A percentile compares a stretch with the other conserved stretches of the same genome.
phyloP scores from a whole-genome alignment of 2,329 filamentous ascomycete species.

The Periconia macrospinosa region DNA sequence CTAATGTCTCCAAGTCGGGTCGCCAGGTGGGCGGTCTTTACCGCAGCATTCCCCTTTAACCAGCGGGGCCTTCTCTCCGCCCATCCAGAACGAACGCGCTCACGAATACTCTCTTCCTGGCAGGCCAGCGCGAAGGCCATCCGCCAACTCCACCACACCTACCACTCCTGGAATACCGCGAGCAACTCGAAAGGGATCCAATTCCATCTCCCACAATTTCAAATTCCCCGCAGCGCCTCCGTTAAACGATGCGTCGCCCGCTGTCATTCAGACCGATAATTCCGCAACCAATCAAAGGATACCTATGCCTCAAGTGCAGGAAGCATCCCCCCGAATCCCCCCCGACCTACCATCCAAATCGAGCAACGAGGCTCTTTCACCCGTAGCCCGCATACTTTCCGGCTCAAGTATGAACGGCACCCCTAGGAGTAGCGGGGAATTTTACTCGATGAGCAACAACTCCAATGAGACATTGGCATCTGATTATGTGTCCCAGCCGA shows the following conservation, averaged over 20 bases:
- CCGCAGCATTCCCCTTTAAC: slow-evolving; percentile 48
- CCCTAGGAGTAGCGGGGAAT: slow-evolving; percentile 88
- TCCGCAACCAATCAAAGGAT: slow-evolving; percentile 41
- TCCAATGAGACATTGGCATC: slow-evolving; percentile 92
- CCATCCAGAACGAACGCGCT: slow-evolving; percentile 25
- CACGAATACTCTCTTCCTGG: slow-evolving; percentile 33
- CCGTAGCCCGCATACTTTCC: slow-evolving; percentile 71
- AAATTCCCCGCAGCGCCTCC: slow-evolving; percentile 57
- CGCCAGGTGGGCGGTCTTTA: slow-evolving; percentile 33
- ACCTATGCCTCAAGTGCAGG: slow-evolving; percentile 40
- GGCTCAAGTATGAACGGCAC: slow-evolving; percentile 75
- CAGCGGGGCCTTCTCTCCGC: slow-evolving; percentile 44
- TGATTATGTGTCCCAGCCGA: slow-evolving; percentile 67
- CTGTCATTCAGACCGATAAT: slow-evolving; percentile 33
- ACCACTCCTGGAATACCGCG: slow-evolving; percentile 42
- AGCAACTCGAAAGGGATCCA: slow-evolving; percentile 42
- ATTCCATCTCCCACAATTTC: slow-evolving; percentile 53
- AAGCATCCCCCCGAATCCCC: slow-evolving; percentile 22
- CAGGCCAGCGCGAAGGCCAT: slow-evolving; percentile 28
- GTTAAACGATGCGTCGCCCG: slow-evolving; percentile 26
- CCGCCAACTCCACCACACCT: slow-evolving; percentile 40
- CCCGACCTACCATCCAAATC: slow-evolving; percentile 45
- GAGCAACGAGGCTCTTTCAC: slow-evolving; percentile 58
- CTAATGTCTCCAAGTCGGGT: slow-evolving; percentile 30
- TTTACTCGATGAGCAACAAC: slow-evolving; percentile 93